These are phyloP conservation scores for Russula virescens DNA, from an alignment of 768 basidiomycete genomes.

Conservation along the genomic window DNA sequence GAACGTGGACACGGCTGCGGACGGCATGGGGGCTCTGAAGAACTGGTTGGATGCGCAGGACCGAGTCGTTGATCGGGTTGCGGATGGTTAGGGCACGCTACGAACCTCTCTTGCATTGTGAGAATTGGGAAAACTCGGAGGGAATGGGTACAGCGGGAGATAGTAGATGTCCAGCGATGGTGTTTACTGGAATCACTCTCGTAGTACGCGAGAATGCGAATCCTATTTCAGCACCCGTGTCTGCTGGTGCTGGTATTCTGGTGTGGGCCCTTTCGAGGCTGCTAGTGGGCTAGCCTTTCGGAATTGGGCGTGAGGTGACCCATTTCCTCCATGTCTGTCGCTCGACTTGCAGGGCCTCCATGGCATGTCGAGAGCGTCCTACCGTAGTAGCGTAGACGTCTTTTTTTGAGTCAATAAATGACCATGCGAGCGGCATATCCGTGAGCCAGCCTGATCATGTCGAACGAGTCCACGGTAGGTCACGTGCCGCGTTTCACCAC, in stretches of 20 bases:
- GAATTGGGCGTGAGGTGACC: neutral
- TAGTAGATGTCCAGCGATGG: neutral
- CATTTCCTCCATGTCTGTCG: neutral
- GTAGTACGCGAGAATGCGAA: neutral
- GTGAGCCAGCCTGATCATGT: too few species aligned
- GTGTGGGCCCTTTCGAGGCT: constrained; percentile 13
- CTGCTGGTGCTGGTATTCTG: constrained; percentile 5
- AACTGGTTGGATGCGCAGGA: constrained; percentile 19
- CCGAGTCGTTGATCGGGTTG: neutral
- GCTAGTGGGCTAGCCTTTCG: constrained; percentile 4
- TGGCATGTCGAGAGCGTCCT: too few species aligned
- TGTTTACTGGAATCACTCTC: constrained; percentile 16
- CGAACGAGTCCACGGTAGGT: too few species aligned
- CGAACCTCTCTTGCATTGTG: too few species aligned
- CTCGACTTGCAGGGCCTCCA: neutral
- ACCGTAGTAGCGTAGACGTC: neutral
- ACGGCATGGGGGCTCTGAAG: constrained; percentile 6
- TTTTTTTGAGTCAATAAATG: too few species aligned
- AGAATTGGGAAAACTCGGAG: too few species aligned
- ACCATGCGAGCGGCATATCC: too few species aligned
- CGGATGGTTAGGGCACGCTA: neutral
- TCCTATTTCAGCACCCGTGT: neutral
- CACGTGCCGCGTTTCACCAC: too few species aligned
- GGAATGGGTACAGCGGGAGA: neutral
- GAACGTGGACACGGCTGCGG: constrained; percentile 25